A percentile compares a stretch with the other conserved stretches of the same genome.
Evolutionary conservation across 2,329 filamentous ascomycete species (phyloP).

Genomic region (Sordariomycetes sp.): DNA sequence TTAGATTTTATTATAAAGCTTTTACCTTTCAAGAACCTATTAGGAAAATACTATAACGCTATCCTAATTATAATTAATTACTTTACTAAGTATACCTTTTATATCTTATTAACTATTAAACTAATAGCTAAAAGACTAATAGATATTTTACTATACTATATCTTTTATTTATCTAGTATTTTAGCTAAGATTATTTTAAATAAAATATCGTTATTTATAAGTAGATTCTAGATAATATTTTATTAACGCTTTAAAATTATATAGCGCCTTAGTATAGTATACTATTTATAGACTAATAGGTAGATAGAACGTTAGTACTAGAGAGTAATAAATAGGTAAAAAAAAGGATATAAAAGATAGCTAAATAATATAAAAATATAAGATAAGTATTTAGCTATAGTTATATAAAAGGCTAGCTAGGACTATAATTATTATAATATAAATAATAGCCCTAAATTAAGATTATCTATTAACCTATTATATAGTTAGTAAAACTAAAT

Average conservation of each 20-base stretch:
- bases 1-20: background rate
- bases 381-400: background rate
- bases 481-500: too few relatives aligned
- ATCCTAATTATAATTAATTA: background rate
- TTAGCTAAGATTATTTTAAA: background rate
- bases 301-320: background rate
- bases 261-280: background rate
- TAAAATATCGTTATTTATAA: background rate
- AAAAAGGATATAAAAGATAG: background rate
- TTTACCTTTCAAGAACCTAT: conserved; percentile 1
- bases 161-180: too few relatives aligned
- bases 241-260: background rate
- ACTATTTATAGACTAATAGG: background rate
- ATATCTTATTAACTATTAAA: background rate
- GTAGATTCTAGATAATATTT: background rate
- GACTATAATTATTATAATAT: too few relatives aligned
- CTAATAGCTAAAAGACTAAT: background rate
- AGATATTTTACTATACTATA: background rate
- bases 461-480: too few relatives aligned
- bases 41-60: background rate
- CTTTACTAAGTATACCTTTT: background rate
- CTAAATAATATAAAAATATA: background rate
- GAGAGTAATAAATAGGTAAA: background rate
- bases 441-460: too few relatives aligned
- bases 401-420: background rate